Evolutionary conservation across 371 early-diverging fungal species (phyloP).

Genomic region (Syncephalis plumigaleata): DNA sequence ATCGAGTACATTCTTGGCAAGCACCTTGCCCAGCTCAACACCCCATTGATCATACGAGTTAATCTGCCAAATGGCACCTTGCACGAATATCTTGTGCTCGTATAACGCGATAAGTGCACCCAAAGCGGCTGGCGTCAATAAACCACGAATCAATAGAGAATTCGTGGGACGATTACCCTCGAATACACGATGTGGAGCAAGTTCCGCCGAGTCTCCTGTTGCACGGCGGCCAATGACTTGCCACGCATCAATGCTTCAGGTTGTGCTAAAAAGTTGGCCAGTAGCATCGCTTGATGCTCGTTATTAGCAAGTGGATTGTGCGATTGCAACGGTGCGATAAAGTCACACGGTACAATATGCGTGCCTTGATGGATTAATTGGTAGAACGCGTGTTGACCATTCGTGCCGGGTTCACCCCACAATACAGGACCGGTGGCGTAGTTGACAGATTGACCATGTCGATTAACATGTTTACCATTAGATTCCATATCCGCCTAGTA

Average conservation of each 20-base stretch:
- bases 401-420: constrained; percentile 99
- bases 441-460: constrained; percentile 53
- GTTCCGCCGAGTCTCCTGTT: constrained; percentile 54
- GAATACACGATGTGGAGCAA: constrained; percentile 86
- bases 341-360: constrained; percentile 88
- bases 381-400: constrained; percentile 99
- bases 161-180: constrained; percentile 95
- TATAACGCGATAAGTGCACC: constrained; percentile 94
- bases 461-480: constrained; percentile 93
- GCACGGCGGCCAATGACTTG: constrained; percentile 59
- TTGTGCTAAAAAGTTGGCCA: constrained; percentile 98
- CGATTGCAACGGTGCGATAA: constrained; percentile 83
- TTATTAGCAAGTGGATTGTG: constrained; percentile 67
- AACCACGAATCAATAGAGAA: constrained; percentile 80
- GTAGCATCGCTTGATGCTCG: constrained; percentile 82
- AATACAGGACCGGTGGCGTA: constrained; percentile 93
- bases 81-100: constrained; percentile 99
- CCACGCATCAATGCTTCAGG: constrained; percentile 96
- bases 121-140: constrained; percentile 82
- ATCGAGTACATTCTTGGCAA: constrained; percentile 91
- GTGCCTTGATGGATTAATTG: constrained; percentile 99
- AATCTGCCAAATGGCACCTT: constrained; percentile 95
- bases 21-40: constrained; percentile 97
- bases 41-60: constrained; percentile 98
- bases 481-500: constrained; percentile 97